These are phyloP conservation scores for Anethum foeniculum DNA, from an alignment of 140 eudicot genomes.

Conservation along the genomic window DNA sequence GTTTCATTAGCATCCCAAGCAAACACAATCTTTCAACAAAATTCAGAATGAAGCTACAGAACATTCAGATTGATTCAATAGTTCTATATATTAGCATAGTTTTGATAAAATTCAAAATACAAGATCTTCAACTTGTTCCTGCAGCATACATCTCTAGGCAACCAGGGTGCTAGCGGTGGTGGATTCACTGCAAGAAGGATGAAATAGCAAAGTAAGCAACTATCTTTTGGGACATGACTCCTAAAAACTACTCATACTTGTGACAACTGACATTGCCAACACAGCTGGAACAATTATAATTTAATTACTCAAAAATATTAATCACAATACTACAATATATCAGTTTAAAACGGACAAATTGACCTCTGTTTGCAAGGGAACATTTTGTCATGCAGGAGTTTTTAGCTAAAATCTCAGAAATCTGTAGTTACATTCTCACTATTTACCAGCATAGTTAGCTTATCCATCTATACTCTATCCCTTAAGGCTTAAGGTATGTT, in stretches of 20 bases:
- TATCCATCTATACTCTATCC: neutral
- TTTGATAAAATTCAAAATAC: neutral
- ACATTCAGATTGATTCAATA: neutral
- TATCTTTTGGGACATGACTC: neutral
- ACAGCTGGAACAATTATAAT: neutral
- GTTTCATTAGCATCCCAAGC: neutral
- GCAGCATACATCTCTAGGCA: slow-evolving; percentile 6
- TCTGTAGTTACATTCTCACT: neutral
- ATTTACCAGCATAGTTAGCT: neutral
- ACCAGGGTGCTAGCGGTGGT: slow-evolving; percentile 41
- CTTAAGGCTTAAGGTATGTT: neutral
- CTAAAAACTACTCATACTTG: neutral
- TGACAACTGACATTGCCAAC: neutral
- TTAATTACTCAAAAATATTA: neutral
- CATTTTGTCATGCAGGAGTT: neutral
- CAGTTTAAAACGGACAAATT: neutral
- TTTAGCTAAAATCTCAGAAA: neutral
- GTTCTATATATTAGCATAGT: neutral
- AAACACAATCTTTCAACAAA: neutral
- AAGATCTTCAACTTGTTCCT: slow-evolving; percentile 1
- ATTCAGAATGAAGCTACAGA: neutral
- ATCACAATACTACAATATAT: neutral
- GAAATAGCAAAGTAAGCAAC: neutral
- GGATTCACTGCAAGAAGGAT: slow-evolving; percentile 25
- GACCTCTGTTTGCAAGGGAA: neutral